Evolutionary conservation across 345 rosid species (phyloP), one percentile per base, ranked within the genome.

Genomic region (Gossypium bickii): DNA sequence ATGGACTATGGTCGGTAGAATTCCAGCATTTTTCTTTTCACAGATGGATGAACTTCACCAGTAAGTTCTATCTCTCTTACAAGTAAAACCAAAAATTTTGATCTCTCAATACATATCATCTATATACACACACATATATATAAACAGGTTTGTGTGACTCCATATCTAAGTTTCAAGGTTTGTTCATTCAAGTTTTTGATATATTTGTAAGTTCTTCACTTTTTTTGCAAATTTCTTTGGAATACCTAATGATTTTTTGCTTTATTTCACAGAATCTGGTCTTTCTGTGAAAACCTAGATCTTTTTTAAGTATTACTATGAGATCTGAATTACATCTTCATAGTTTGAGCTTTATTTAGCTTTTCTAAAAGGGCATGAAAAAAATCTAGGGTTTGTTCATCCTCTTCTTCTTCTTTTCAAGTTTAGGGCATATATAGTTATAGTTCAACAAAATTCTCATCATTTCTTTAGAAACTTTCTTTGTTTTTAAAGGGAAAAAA

Each of bases 1-100:
- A 62, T 76, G 77, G 83, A 80, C 45, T 7, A 81, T 81, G 89
- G 86, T 86, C 85, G 85, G 89, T 81, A 77, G 71, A 83, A 83
- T 82, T 76, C 81, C 86, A 56, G 88, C 91, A 80, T 86, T 85
- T 84, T 74, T 41, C 43, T 57, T 74, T 78, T 76, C 77, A 57
- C 59, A 56, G 58, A 41, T 63, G 67, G 78, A 70, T 67, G 59
- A 56, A 77, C 74, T 73, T 76, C 82, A 44, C 73, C 74, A 55
- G 2, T 73, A 65, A 51, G 57, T 61, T 51, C 72, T 66, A 77
- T 74, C 27, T 82, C 75, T 71, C 73, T 56, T 25, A 60, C 41
- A 71, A 64, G 24, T 2, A 17, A 29, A 29, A 24, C 13, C 18
- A 25, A 27, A 24, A 24, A 59, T 1, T 24, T 1, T 24, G 0